Conservation (phyloP, 2,329 filamentous ascomycete species). For the Xylaria hypoxylon region DNA sequence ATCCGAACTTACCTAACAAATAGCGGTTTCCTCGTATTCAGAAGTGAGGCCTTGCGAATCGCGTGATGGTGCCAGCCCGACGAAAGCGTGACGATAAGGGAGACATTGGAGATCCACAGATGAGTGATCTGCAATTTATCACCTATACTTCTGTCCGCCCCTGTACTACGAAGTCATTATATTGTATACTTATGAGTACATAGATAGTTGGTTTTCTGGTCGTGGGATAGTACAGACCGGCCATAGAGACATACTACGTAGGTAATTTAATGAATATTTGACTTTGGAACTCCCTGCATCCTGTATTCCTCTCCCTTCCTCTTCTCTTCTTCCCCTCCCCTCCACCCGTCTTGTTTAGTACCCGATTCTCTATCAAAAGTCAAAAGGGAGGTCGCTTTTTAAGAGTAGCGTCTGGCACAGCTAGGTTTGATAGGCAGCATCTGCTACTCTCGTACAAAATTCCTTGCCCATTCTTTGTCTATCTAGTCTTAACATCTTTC, state of each 20-base stretch:
- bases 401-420: constrained; percentile 34
- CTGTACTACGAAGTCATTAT: constrained; percentile 49
- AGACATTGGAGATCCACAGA: constrained; percentile 49
- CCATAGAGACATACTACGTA: constrained; percentile 39
- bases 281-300: constrained; percentile 41
- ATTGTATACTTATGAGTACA: constrained; percentile 35
- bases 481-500: constrained; percentile 26
- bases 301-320: constrained; percentile 28
- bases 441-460: constrained; percentile 45
- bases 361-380: constrained; percentile 35
- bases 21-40: constrained; percentile 5
- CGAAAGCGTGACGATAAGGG: constrained; percentile 16
- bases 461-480: constrained; percentile 41
- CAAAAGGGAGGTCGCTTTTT: constrained; percentile 41
- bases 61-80: constrained; percentile 28
- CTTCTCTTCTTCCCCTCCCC: constrained; percentile 32
- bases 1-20: neutral
- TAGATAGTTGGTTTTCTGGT: constrained; percentile 42
- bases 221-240: constrained; percentile 42
- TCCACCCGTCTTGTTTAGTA: neutral
- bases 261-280: constrained; percentile 38
- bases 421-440: constrained; percentile 35
- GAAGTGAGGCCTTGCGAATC: constrained; percentile 19
- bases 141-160: constrained; percentile 43
- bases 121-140: constrained; percentile 47